A percentile compares a stretch with the other conserved stretches of the same genome.
Evolutionary conservation across 345 rosid species (phyloP).

Genomic region (Capsella bursapastoris): DNA sequence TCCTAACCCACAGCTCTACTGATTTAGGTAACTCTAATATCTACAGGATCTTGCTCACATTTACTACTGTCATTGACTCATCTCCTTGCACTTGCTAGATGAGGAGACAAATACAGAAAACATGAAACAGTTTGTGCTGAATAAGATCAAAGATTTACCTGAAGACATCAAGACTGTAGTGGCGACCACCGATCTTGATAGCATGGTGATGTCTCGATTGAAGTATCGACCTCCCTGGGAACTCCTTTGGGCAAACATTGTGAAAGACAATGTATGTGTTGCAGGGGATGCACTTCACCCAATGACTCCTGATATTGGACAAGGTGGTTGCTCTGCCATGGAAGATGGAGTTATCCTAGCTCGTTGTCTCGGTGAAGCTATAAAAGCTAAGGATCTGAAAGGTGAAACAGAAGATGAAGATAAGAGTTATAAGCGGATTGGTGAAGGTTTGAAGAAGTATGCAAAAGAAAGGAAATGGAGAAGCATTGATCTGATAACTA

Average conservation of each 20-base stretch:
- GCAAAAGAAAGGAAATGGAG: conserved; percentile 71
- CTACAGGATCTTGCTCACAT: not conserved
- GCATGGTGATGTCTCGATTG: conserved; percentile 45
- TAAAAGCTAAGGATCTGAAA: conserved; percentile 21
- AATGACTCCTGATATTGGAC: conserved; percentile 75
- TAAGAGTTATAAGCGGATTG: conserved; percentile 47
- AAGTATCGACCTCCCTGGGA: too few species aligned
- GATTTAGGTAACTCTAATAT: conserved; percentile 29
- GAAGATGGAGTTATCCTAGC: conserved; percentile 72
- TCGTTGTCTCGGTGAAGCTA: conserved; percentile 64
- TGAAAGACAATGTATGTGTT: too few species aligned
- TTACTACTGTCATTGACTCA: conserved; percentile 15
- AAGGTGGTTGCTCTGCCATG: conserved; percentile 70
- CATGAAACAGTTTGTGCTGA: conserved; percentile 54
- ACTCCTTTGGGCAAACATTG: too few species aligned
- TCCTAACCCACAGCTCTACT: conserved; percentile 48
- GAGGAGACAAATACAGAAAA: conserved; percentile 40
- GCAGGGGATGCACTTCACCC: conserved; percentile 26
- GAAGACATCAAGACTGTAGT: conserved; percentile 45
- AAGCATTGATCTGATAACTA: conserved; percentile 56
- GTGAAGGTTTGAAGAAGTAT: conserved; percentile 51
- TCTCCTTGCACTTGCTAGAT: conserved; percentile 30
- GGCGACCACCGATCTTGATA: conserved; percentile 49
- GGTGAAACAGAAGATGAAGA: conserved; percentile 33
- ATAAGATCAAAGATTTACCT: conserved; percentile 47